Percentiles rank a stretch among this genome's conserved stretches.
phyloP scores from a whole-genome alignment of 2,329 filamentous ascomycete species.

The Stromatinia cepivora region DNA sequence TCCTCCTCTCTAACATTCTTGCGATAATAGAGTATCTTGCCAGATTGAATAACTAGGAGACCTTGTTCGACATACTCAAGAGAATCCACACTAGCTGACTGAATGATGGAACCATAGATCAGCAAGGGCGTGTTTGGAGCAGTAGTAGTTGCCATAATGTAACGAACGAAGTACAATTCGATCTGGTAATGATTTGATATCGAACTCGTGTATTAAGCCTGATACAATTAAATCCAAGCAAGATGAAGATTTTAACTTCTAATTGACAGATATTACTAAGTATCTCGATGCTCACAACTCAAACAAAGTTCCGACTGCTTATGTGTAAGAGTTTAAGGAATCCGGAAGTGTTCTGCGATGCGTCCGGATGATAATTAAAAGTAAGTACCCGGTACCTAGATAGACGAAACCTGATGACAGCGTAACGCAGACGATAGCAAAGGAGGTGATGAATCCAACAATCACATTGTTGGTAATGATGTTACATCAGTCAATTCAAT shows the following conservation, averaged over 20 bases:
- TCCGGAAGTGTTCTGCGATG: no score
- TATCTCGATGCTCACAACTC: neutral
- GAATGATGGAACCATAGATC: constrained; percentile 25
- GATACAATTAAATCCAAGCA: neutral
- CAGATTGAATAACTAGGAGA: constrained; percentile 23
- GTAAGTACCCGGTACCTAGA: neutral
- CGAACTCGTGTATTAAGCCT: neutral
- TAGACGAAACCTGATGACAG: neutral
- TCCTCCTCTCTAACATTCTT: constrained; percentile 18
- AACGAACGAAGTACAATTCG: neutral
- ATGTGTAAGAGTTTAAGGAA: no score
- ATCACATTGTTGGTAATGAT: neutral
- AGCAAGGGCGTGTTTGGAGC: constrained; percentile 19
- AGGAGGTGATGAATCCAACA: neutral
- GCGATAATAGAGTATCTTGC: constrained; percentile 12
- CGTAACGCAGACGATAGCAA: neutral
- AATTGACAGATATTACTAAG: neutral
- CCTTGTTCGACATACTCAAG: constrained; percentile 24
- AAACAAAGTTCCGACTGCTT: neutral
- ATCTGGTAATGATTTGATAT: neutral
- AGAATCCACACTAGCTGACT: constrained; percentile 18
- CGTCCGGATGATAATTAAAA: no score
- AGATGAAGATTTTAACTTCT: neutral
- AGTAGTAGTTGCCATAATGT: constrained; percentile 3
- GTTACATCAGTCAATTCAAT: neutral